phyloP scores from a whole-genome alignment of 768 basidiomycete species.

The Harrya chromipes region DNA sequence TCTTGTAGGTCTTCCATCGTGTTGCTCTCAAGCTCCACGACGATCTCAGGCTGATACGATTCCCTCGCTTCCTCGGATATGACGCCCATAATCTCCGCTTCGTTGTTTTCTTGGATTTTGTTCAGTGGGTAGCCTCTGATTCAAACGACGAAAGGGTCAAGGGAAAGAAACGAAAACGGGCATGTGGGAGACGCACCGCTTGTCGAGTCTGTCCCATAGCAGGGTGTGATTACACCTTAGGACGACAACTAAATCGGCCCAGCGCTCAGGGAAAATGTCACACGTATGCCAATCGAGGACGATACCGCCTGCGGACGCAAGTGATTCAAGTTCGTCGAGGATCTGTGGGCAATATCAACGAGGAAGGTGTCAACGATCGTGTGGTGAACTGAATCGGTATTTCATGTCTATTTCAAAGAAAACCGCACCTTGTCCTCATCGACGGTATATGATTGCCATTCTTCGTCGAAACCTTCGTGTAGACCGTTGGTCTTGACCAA shows the following conservation, averaged over 20 bases:
- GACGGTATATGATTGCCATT: conserved; percentile 93
- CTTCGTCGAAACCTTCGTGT: conserved; percentile 84
- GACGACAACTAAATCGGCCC: conserved; percentile 94
- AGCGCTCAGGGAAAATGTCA: conserved; percentile 91
- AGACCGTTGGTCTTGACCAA: conserved; percentile 80
- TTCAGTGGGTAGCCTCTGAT: conserved; percentile 79
- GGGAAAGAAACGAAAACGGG: neutral
- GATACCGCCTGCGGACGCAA: conserved; percentile 66
- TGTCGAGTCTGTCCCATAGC: conserved; percentile 89
- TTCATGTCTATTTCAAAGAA: neutral
- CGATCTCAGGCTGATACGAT: conserved; percentile 81
- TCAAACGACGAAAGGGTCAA: neutral
- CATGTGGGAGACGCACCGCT: conserved; percentile 50
- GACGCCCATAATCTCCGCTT: conserved; percentile 96
- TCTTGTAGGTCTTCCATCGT: conserved; percentile 75
- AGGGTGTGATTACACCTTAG: conserved; percentile 83
- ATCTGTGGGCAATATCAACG: conserved; percentile 45
- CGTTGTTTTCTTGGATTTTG: conserved; percentile 98
- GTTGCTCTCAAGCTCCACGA: conserved; percentile 82
- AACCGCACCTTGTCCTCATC: conserved; percentile 89
- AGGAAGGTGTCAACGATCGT: too few relatives aligned
- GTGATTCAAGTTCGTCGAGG: conserved; percentile 81
- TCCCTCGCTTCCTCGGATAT: conserved; percentile 84
- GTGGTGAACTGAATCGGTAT: too few relatives aligned
- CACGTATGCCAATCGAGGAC: conserved; percentile 96